phyloP scores from a whole-genome alignment of 1,284 basidiomycete species.

The Microbotryum violaceum region DNA sequence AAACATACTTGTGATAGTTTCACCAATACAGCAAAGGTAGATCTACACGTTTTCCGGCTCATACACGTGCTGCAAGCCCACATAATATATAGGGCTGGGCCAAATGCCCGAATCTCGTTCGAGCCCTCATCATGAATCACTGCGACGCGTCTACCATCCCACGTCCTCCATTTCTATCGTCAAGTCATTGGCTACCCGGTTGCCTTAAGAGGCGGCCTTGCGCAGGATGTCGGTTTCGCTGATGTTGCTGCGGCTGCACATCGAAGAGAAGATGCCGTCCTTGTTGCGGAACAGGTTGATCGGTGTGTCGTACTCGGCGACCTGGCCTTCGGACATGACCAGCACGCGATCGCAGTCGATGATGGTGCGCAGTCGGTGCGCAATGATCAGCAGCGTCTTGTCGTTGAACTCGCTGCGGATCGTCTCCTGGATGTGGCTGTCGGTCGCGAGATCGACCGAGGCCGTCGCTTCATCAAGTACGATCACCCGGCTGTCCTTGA shows the following conservation, averaged over 20 bases:
- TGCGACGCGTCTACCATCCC: background rate
- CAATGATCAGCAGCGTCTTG: conserved; percentile 49
- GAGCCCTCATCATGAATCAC: background rate
- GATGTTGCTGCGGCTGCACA: conserved; percentile 4
- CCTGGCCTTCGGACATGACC: conserved; percentile 62
- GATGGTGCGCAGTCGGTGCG: conserved; percentile 65
- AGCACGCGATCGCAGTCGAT: conserved; percentile 67
- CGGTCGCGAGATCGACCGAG: conserved; percentile 58
- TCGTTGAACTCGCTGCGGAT: conserved; percentile 71
- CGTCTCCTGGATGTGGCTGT: conserved; percentile 76
- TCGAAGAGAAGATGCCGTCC: conserved; percentile 24
- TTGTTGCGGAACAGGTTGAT: conserved; percentile 20
- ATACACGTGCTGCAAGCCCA: background rate
- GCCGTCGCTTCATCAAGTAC: conserved; percentile 57
- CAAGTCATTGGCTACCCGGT: background rate
- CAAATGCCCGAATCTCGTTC: background rate
- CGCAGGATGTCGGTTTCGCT: background rate
- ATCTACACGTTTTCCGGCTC: background rate
- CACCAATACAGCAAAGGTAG: background rate
- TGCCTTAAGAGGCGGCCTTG: background rate
- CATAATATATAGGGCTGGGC: too few relatives aligned
- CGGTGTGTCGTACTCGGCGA: conserved; percentile 53
- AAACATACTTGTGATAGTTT: too few relatives aligned
- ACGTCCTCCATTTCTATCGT: background rate
- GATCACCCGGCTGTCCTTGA: conserved; percentile 66